A percentile compares a stretch with the other conserved stretches of the same genome.
Evolutionary conservation across 2,329 filamentous ascomycete genomes (phyloP).

Genomic region (Clathrospora elynae): DNA sequence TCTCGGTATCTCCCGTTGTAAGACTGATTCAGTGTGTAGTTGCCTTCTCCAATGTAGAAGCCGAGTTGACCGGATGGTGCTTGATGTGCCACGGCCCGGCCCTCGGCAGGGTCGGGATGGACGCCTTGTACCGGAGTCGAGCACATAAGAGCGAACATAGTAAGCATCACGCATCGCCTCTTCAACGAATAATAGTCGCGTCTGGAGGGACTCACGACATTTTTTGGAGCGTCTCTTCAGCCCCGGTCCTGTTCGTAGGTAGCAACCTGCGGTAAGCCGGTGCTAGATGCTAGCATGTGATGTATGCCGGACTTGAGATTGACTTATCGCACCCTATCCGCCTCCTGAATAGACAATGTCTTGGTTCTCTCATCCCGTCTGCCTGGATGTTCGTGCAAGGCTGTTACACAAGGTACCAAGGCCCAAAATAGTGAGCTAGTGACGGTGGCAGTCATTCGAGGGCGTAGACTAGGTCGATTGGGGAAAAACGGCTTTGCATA

Average conservation of each 20-base stretch:
- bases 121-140: slow-evolving; percentile 13
- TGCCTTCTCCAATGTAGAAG: background rate
- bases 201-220: background rate
- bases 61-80: slow-evolving; percentile 14
- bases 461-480: slow-evolving; percentile 26
- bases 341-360: slow-evolving; percentile 20
- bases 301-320: slow-evolving; percentile 32
- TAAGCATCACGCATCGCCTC: too few species aligned
- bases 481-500: slow-evolving; percentile 46
- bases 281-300: slow-evolving; percentile 19
- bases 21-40: too few species aligned
- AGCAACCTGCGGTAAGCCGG: slow-evolving; percentile 6
- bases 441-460: slow-evolving; percentile 19
- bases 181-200: too few species aligned
- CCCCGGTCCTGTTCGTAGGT: slow-evolving; percentile 10
- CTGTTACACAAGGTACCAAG: slow-evolving; percentile 25
- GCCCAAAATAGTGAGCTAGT: slow-evolving; percentile 33
- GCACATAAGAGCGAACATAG: too few species aligned
- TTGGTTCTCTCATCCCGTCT: slow-evolving; percentile 18
- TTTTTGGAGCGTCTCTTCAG: slow-evolving; percentile 4
- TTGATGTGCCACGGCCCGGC: slow-evolving; percentile 36
- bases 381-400: slow-evolving; percentile 27
- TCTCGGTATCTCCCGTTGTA: background rate
- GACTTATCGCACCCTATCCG: slow-evolving; percentile 36
- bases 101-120: slow-evolving; percentile 34